phyloP scores from a whole-genome alignment of 352 stramenopile species.

The Globisporangium rhizosaccharum region DNA sequence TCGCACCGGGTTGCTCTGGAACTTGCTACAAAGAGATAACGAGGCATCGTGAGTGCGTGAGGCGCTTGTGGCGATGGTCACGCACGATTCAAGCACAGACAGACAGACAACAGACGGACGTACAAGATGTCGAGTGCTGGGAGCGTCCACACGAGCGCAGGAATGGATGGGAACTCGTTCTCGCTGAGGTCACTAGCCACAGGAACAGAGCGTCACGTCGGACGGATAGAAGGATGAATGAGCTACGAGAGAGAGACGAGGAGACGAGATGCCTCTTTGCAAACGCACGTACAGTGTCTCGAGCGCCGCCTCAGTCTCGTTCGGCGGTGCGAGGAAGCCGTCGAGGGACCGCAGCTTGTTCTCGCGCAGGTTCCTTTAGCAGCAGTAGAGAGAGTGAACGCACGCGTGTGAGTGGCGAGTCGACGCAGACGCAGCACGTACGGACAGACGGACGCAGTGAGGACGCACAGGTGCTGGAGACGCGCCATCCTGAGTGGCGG shows the following conservation, averaged over 20 bases:
- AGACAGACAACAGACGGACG: neutral
- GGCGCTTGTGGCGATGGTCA: neutral
- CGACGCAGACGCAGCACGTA: neutral
- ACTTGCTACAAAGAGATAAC: constrained; percentile 1
- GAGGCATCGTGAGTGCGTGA: neutral
- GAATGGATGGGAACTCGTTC: constrained; percentile 8
- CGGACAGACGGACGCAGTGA: neutral
- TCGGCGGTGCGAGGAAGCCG: neutral
- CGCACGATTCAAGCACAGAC: too few species aligned
- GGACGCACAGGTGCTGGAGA: constrained; percentile 6
- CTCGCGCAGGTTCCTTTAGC: constrained; percentile 3
- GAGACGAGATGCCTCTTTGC: neutral
- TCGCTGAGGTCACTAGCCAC: neutral
- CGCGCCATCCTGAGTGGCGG: neutral
- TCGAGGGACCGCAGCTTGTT: constrained; percentile 7
- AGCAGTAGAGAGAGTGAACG: neutral
- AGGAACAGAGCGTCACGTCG: neutral
- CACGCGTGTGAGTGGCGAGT: neutral
- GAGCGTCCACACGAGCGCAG: constrained; percentile 4
- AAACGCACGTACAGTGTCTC: constrained; percentile 1
- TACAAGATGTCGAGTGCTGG: constrained; percentile 8
- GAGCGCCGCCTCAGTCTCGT: neutral
- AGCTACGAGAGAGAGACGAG: neutral
- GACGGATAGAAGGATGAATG: neutral
- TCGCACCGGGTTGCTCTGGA: constrained; percentile 5